A percentile compares a stretch with the other conserved stretches of the same genome.
Evolutionary conservation across 495 filamentous ascomycete species (phyloP).

Genomic region (Pyrenula aspistea): DNA sequence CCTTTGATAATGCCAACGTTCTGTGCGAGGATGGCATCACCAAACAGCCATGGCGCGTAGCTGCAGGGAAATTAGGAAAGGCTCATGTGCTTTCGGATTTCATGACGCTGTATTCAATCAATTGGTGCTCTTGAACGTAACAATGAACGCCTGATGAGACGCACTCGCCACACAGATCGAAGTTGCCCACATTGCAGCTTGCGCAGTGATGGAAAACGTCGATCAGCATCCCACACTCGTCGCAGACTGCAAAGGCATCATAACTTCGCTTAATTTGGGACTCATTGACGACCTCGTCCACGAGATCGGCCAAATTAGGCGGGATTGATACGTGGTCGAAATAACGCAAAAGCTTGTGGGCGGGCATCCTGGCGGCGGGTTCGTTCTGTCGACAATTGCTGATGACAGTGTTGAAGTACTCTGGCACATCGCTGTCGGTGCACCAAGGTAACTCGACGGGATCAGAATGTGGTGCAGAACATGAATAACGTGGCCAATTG

Average conservation of each 20-base stretch:
- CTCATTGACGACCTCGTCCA: not conserved
- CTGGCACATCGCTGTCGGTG: not conserved
- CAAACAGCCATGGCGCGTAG: not conserved
- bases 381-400: not conserved
- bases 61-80: not conserved
- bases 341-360: not conserved
- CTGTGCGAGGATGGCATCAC: not conserved
- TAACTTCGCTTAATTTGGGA: not conserved
- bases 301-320: not conserved
- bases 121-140: not conserved
- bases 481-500: constrained; percentile 3
- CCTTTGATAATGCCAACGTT: not conserved
- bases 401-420: not conserved
- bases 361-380: not conserved
- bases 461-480: constrained; percentile 2
- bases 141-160: not conserved
- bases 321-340: not conserved
- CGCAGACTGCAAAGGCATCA: not conserved
- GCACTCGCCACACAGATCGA: not conserved
- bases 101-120: not conserved
- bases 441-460: constrained; percentile 3
- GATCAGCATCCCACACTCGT: not conserved
- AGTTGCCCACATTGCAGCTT: not conserved
- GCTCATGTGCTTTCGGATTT: not conserved
- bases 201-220: not conserved